Percentiles rank a stretch among this genome's conserved stretches.
These are phyloP conservation scores for Alternaria ethzedia DNA, from an alignment of 2,329 filamentous ascomycete genomes.

Conservation along the genomic window DNA sequence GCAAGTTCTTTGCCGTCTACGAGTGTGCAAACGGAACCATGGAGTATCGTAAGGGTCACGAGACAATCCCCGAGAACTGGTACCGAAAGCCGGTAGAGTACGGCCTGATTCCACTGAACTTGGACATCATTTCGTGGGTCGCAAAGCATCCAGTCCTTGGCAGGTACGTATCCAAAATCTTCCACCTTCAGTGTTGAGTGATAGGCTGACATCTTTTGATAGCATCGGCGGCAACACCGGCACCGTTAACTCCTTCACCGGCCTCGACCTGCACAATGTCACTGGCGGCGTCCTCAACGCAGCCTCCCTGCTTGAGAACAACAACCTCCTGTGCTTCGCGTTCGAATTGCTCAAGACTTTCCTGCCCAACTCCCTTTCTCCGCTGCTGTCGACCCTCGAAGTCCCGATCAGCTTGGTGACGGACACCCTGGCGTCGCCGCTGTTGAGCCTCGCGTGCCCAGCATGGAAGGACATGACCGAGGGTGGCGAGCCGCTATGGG, in stretches of 20 bases:
- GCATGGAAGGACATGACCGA: constrained; percentile 27
- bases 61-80: constrained; percentile 62
- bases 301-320: constrained; percentile 46
- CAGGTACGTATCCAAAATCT: constrained; percentile 16
- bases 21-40: constrained; percentile 50
- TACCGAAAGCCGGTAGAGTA: constrained; percentile 57
- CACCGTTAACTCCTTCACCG: constrained; percentile 58
- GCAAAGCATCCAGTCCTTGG: constrained; percentile 22
- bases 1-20: constrained; percentile 57
- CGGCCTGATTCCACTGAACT: constrained; percentile 48
- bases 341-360: constrained; percentile 45
- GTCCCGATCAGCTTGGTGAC: constrained; percentile 28
- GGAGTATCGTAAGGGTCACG: constrained; percentile 53
- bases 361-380: constrained; percentile 42
- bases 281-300: constrained; percentile 24
- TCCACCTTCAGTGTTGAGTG: not conserved
- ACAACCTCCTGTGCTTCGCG: constrained; percentile 49
- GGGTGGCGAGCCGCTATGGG: constrained; percentile 26
- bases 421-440: constrained; percentile 23
- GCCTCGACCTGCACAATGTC: constrained; percentile 46
- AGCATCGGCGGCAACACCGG: constrained; percentile 61
- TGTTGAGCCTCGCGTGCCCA: constrained; percentile 32
- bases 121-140: constrained; percentile 24
- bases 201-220: not conserved
- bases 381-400: constrained; percentile 32